A percentile compares a stretch with the other conserved stretches of the same genome.
These are phyloP conservation scores for Huiozyma naganishii DNA, from an alignment of 805 yeast species.

Conservation along the genomic window DNA sequence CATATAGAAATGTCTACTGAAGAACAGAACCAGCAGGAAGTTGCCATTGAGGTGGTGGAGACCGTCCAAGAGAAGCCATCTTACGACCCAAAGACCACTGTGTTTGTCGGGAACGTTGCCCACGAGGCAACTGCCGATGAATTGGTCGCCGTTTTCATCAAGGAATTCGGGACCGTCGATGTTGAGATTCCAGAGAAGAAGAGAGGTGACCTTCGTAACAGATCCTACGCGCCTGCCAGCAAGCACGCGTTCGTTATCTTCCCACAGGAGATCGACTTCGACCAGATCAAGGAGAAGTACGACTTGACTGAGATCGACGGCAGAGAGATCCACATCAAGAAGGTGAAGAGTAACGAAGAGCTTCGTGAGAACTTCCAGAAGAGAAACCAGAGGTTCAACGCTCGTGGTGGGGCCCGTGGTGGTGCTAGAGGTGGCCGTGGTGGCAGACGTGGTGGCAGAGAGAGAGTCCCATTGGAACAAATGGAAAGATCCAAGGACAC, in stretches of 20 bases:
- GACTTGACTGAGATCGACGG: conserved; percentile 23
- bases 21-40: neutral
- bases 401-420: conserved; percentile 10
- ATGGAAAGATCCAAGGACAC: conserved; percentile 38
- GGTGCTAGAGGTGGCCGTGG: conserved; percentile 9
- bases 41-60: neutral
- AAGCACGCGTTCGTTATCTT: conserved; percentile 27
- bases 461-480: conserved; percentile 29
- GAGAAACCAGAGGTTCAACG: conserved; percentile 4
- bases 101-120: conserved; percentile 26
- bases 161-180: conserved; percentile 21
- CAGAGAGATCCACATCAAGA: conserved; percentile 26
- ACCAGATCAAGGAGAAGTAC: conserved; percentile 20
- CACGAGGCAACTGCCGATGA: conserved; percentile 23
- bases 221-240: conserved; percentile 16
- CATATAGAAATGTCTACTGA: no score
- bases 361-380: conserved; percentile 5
- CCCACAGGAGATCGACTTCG: conserved; percentile 23
- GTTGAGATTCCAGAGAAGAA: conserved; percentile 20
- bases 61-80: conserved; percentile 2
- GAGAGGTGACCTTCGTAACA: conserved; percentile 3
- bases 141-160: conserved; percentile 17
- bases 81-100: conserved; percentile 26
- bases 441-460: conserved; percentile 19
- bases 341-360: conserved; percentile 15